These are phyloP conservation scores for Claviceps citrina DNA, from an alignment of 2,329 filamentous ascomycete genomes.

Conservation along the genomic window DNA sequence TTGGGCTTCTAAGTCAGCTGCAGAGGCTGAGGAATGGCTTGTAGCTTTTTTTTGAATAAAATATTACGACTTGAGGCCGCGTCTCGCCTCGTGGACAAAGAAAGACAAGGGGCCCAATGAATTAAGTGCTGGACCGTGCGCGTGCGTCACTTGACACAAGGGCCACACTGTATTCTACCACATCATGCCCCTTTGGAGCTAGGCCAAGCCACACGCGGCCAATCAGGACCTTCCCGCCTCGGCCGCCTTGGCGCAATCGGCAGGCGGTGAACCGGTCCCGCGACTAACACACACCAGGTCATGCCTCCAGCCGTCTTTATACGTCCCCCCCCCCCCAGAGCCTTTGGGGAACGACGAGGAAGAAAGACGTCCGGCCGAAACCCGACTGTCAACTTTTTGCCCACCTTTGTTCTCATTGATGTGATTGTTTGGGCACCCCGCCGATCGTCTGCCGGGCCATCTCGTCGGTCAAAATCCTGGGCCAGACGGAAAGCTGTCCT, in stretches of 20 bases:
- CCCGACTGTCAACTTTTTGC: not conserved
- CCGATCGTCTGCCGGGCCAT: not conserved
- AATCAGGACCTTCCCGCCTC: slow-evolving; percentile 4
- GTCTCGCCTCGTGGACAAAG: too few relatives aligned
- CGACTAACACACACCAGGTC: slow-evolving; percentile 8
- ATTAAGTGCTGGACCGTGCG: too few relatives aligned
- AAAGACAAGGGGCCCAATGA: too few relatives aligned
- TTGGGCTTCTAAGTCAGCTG: slow-evolving; percentile 46
- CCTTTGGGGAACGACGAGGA: slow-evolving; percentile 1
- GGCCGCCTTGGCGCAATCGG: slow-evolving; percentile 6
- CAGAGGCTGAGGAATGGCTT: slow-evolving; percentile 43
- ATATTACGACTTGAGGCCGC: too few relatives aligned
- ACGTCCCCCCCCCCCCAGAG: not conserved
- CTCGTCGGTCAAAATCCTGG: not conserved
- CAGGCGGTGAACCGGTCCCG: slow-evolving; percentile 10
- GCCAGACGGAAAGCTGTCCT: not conserved
- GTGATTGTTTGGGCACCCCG: too few relatives aligned
- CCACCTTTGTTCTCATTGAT: slow-evolving; percentile 1
- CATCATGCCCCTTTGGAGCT: slow-evolving; percentile 1
- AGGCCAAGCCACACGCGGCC: not conserved
- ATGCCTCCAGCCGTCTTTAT: not conserved
- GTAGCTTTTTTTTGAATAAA: too few relatives aligned
- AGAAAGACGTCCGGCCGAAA: too few relatives aligned
- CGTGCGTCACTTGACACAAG: not conserved
- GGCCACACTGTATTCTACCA: slow-evolving; percentile 1